Evolutionary conservation across 1,139 yeast genomes (phyloP).

Genomic region (Pichia sp.): DNA sequence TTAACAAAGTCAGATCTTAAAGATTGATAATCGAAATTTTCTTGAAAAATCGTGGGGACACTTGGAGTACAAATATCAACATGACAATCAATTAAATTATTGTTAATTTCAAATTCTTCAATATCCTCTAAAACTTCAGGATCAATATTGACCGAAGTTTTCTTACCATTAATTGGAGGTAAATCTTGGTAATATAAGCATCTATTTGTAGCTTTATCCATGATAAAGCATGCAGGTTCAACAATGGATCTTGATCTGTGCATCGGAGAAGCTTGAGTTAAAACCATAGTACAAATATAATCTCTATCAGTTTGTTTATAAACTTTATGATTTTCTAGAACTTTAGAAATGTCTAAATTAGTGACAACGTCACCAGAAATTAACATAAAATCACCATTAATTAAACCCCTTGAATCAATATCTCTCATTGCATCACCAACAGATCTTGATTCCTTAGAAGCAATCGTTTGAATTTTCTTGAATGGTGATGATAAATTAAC

Average conservation of each 20-base stretch:
- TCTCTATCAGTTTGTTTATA: conserved; percentile 74
- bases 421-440: conserved; percentile 98
- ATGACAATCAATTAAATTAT: conserved; percentile 92
- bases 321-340: conserved; percentile 64
- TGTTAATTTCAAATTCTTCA: conserved; percentile 72
- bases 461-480: conserved; percentile 61
- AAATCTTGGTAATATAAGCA: conserved; percentile 79
- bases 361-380: conserved; percentile 94
- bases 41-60: conserved; percentile 93
- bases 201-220: conserved; percentile 65
- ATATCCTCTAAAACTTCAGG: conserved; percentile 77
- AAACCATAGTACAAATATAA: conserved; percentile 89
- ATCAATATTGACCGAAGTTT: conserved; percentile 55
- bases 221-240: conserved; percentile 78
- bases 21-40: conserved; percentile 88
- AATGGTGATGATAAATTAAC: conserved; percentile 67
- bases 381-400: conserved; percentile 80
- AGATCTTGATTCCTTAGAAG: conserved; percentile 83
- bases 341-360: conserved; percentile 72
- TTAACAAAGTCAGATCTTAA: conserved; percentile 82
- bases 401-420: conserved; percentile 81
- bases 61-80: conserved; percentile 93
- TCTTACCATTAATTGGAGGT: conserved; percentile 51
- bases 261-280: conserved; percentile 76
- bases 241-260: conserved; percentile 76